Conservation (phyloP, 1,284 basidiomycete species). For the Ceratorhiza oryzae-sativae region DNA sequence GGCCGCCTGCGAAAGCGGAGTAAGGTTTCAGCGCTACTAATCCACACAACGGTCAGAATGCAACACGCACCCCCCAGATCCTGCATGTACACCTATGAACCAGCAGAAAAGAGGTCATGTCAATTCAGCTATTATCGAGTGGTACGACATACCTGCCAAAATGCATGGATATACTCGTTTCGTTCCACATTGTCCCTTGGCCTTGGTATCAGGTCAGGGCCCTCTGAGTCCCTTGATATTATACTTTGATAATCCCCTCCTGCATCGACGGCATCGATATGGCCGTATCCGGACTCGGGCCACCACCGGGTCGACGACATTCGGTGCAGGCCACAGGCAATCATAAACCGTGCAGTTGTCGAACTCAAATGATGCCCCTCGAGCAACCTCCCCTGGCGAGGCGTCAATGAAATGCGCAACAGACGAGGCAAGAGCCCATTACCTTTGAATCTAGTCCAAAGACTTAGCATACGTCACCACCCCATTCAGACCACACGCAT, state of each 20-base stretch:
- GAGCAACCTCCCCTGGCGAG: conserved; percentile 34
- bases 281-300: conserved; percentile 28
- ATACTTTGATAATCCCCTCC: background rate
- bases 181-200: conserved; percentile 13
- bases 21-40: background rate
- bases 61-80: conserved; percentile 16
- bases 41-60: background rate
- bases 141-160: conserved; percentile 9
- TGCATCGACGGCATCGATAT: conserved; percentile 1
- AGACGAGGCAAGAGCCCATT: background rate
- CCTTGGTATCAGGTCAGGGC: conserved; percentile 5
- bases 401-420: background rate
- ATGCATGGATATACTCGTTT: conserved; percentile 33
- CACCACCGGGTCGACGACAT: conserved; percentile 35
- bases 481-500: background rate
- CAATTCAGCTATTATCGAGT: background rate
- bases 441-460: conserved; percentile 3
- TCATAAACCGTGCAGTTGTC: conserved; percentile 41
- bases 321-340: conserved; percentile 43
- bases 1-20: conserved; percentile 3
- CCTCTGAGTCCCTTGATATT: background rate
- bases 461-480: background rate
- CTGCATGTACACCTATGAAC: conserved; percentile 22
- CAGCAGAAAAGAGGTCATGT: background rate
- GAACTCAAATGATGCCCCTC: conserved; percentile 41